A percentile compares a stretch with the other conserved stretches of the same genome.
These are phyloP conservation scores for Paramecium bursaria DNA, from an alignment of 73 alveolate genomes.

Conservation along the genomic window DNA sequence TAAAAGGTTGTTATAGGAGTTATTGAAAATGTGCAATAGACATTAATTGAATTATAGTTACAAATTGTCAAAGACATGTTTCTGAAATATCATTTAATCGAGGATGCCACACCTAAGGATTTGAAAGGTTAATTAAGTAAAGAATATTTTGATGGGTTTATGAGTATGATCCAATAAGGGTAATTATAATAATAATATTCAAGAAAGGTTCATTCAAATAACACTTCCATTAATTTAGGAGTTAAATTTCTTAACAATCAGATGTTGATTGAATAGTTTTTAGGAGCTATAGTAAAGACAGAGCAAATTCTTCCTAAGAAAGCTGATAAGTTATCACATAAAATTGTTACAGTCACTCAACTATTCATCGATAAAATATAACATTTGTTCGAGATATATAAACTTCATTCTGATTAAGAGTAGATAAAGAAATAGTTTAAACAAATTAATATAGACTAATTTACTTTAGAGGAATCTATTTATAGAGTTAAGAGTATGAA, in stretches of 20 bases:
- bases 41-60: not conserved
- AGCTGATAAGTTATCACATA: slow-evolving; percentile 55
- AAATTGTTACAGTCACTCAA: slow-evolving; percentile 1
- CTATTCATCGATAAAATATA: slow-evolving; percentile 16
- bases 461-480: slow-evolving; percentile 43
- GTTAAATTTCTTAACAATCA: slow-evolving; percentile 5
- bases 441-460: slow-evolving; percentile 13
- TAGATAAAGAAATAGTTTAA: slow-evolving; percentile 30
- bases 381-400: slow-evolving; percentile 35
- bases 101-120: slow-evolving; percentile 51
- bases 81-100: slow-evolving; percentile 49
- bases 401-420: slow-evolving; percentile 29
- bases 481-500: slow-evolving; percentile 1
- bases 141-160: slow-evolving; percentile 51
- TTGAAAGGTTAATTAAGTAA: slow-evolving; percentile 42
- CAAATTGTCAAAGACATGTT: slow-evolving; percentile 28
- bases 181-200: slow-evolving; percentile 2
- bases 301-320: slow-evolving; percentile 43
- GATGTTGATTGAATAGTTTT: not conserved
- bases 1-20: slow-evolving; percentile 16
- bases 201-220: slow-evolving; percentile 44
- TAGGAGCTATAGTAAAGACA: slow-evolving; percentile 40
- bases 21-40: not conserved
- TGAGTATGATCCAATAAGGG: slow-evolving; percentile 33
- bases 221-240: slow-evolving; percentile 21